phyloP scores from a whole-genome alignment of 805 yeast genomes.

The Metschnikowia sp. region DNA sequence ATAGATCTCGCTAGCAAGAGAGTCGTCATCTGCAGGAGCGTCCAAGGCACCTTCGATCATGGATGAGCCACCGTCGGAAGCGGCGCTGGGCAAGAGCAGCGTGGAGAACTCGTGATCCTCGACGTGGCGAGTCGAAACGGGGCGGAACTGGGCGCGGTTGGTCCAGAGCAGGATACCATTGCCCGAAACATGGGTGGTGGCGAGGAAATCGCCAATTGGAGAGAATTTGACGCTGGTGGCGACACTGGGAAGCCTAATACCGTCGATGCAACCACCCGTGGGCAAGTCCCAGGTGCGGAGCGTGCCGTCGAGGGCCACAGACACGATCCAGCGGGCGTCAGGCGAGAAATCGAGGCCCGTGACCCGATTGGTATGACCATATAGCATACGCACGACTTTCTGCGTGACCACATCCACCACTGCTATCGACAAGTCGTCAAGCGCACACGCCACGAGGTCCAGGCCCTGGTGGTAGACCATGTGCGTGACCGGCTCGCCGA shows the following conservation, averaged over 20 bases:
- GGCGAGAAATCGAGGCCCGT: constrained; percentile 89
- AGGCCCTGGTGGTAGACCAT: constrained; percentile 78
- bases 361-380: constrained; percentile 87
- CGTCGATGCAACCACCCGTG: constrained; percentile 95
- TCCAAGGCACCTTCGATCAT: constrained; percentile 77
- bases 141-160: constrained; percentile 77
- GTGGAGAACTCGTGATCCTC: constrained; percentile 70
- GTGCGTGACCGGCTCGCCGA: constrained; percentile 75
- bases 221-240: constrained; percentile 79
- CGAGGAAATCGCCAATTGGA: constrained; percentile 84
- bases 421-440: constrained; percentile 82
- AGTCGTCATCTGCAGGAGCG: constrained; percentile 28
- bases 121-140: constrained; percentile 70
- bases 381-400: constrained; percentile 77
- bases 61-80: constrained; percentile 74
- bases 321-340: constrained; percentile 91
- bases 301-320: constrained; percentile 80
- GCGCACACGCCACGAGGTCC: constrained; percentile 77
- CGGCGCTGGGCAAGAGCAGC: constrained; percentile 65
- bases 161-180: constrained; percentile 93
- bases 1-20: constrained; percentile 40
- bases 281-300: constrained; percentile 97
- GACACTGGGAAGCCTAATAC: constrained; percentile 71
- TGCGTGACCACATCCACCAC: constrained; percentile 81
- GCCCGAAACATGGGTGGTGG: constrained; percentile 87